Base-by-base conservation (phyloP, 805 yeast species). In the Metschnikowia cerradonensis region DNA sequence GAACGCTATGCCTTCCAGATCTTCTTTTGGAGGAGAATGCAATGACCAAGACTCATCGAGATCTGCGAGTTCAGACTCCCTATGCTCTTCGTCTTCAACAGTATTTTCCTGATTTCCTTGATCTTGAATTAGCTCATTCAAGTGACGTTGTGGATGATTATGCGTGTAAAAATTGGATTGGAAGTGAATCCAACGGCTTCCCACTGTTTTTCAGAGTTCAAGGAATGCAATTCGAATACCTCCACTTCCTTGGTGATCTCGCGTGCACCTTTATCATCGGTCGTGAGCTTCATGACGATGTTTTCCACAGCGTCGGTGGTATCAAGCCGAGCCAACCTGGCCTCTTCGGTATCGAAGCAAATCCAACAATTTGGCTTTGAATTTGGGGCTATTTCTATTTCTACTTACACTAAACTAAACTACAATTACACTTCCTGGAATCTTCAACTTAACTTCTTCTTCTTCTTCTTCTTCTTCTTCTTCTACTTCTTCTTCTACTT, bases 161-260 rank as follows among this genome's bases (percentile, higher is more conserved):
- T 76, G 59, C 0, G 86, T 71, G 59, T 75, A 84, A 50, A 77
- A 76, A 55, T 80, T 82, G n/a, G n/a, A n/a, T n/a, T n/a, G 43
- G 70, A 71, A 1, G 83, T 67, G 62, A 74, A 86, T 23, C 88
- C 87, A 0, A 81, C 64, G n/a, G 77, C 65, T 41, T 76, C 78
- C 95, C 95, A 87, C 49, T 78, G 79, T 44, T 78, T 80, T 14
- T 66, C 67, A 11, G 68, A 64, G 60, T 77, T 75, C 55, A 79
- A 72, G 53, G 68, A 68, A 56, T 87, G 94, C 34, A 87, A 67
- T 63, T 87, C 95, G 67, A 68, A 89, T 1, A 86, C 77, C 60
- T 84, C 89, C 53, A 78, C 77, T 45, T 74, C 72, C 15, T 50
- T 44, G 3, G 42, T 46, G 6, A 42, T 49, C 17, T 45, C 49